Conservation (phyloP, 208 protist species). For the Leishmania lainsoni region DNA sequence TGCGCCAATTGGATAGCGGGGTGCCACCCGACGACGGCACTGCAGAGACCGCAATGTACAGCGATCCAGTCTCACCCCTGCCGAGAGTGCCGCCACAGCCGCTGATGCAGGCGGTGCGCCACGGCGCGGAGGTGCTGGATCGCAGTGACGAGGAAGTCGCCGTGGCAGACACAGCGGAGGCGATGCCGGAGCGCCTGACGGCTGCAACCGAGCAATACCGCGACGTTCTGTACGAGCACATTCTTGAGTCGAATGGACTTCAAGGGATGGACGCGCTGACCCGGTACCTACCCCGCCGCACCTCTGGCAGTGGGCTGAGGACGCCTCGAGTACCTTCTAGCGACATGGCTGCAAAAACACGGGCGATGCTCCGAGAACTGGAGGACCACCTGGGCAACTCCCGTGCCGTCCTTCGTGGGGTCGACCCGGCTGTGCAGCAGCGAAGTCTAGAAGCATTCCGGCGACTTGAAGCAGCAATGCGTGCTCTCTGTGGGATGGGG, state of each 20-base stretch:
- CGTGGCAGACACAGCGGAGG: background rate
- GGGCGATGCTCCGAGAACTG: slow-evolving; percentile 27
- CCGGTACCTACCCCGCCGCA: slow-evolving; percentile 8
- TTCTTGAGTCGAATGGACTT: slow-evolving; percentile 38
- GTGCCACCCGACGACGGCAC: background rate
- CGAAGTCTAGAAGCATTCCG: slow-evolving; percentile 28
- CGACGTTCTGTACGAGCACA: slow-evolving; percentile 48
- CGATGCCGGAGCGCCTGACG: slow-evolving; percentile 8
- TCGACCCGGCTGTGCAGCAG: slow-evolving; percentile 18
- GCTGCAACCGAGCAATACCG: slow-evolving; percentile 48
- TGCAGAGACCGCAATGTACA: background rate
- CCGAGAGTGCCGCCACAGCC: slow-evolving; percentile 2
- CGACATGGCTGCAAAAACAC: background rate
- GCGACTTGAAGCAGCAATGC: slow-evolving; percentile 25
- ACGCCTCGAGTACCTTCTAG: too few relatives aligned
- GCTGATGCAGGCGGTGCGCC: background rate
- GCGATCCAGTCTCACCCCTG: background rate
- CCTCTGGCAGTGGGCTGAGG: background rate
- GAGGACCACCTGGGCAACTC: slow-evolving; percentile 24
- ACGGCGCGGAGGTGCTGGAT: background rate
- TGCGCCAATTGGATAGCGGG: background rate
- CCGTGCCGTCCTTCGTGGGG: background rate
- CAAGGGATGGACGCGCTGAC: slow-evolving; percentile 10
- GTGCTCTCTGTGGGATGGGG: slow-evolving; percentile 9
- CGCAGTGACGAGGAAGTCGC: background rate